Evolutionary conservation across 257 asterid species (phyloP).

Genomic region (Forsythia viridissima): DNA sequence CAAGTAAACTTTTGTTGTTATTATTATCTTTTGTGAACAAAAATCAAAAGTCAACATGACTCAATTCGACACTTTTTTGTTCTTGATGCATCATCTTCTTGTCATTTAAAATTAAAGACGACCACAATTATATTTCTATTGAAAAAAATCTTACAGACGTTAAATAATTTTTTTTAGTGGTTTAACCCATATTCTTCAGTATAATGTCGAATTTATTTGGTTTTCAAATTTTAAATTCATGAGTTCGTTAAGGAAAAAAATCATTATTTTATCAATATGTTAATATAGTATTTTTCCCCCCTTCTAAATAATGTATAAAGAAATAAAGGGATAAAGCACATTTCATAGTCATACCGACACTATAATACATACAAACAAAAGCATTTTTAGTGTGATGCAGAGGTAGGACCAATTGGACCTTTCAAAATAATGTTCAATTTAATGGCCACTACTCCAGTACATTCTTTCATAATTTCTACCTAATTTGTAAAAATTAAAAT

Average conservation of each 20-base stretch:
- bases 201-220: not conserved
- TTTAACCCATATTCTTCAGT: not conserved
- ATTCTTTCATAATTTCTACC: not conserved
- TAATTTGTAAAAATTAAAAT: no score
- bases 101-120: not conserved
- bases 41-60: no score
- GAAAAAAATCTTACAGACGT: not conserved
- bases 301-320: not conserved
- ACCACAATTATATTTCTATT: not conserved
- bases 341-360: not conserved
- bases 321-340: not conserved
- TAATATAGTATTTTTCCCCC: not conserved
- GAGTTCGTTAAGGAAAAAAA: not conserved
- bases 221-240: not conserved
- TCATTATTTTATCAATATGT: not conserved
- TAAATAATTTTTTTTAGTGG: not conserved
- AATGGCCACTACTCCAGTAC: not conserved
- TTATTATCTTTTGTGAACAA: no score
- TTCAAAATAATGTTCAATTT: not conserved
- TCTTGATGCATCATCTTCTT: not conserved
- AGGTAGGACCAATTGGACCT: not conserved
- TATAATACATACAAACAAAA: not conserved
- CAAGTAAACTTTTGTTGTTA: no score
- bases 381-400: not conserved
- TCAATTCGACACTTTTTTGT: no score